Evolutionary conservation across 1,284 basidiomycete genomes (phyloP), one percentile per base, ranked within the genome.

Genomic region (Blastosporella zonata): DNA sequence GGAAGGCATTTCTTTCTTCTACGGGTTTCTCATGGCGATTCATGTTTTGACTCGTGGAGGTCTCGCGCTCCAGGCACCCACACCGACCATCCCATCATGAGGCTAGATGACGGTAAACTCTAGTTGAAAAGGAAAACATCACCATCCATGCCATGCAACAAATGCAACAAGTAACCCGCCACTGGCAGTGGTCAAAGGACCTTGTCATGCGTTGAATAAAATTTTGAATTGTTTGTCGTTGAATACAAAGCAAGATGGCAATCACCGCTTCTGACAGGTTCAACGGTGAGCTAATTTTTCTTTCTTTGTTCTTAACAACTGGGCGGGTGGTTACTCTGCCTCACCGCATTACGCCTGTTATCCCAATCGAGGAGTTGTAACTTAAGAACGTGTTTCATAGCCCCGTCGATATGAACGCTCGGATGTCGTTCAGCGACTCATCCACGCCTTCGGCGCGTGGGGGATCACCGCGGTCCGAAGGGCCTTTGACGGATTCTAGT

Each of bases 381-480:
- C 46, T 43, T 46, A 48, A 43, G 21, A 50, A 52, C 55, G 50
- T 54, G 55, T 50, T 47, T 52, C 41, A 43, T 45, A 45, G 23
- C 47, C 43, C 23, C 35, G 23, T 54, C 40, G 46, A 50, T 45
- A 45, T 43, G 31, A 46, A 54, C 15, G 36, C 41, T 17, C 17
- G 34, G 31, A 42, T 50, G 47, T 38, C 47, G n/a, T n/a, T n/a
- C n/a, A n/a, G n/a, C n/a, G n/a, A n/a, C 37, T 46, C 46, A 36
- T 29, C 50, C 53, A 56, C 46, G 47, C 53, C 38, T 35, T 40
- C 33, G 45, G 33, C 33, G 47, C 55, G 45, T 54, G 53, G 42
- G 53, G 42, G 44, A 54, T 54, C 47, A 52, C 55, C 43, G 47
- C 53, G 53, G 53, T 45, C 47, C 43, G 49, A 54, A 47, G 49